Conservation (phyloP, 495 filamentous ascomycete species). For the Aspergillus biplanus region DNA sequence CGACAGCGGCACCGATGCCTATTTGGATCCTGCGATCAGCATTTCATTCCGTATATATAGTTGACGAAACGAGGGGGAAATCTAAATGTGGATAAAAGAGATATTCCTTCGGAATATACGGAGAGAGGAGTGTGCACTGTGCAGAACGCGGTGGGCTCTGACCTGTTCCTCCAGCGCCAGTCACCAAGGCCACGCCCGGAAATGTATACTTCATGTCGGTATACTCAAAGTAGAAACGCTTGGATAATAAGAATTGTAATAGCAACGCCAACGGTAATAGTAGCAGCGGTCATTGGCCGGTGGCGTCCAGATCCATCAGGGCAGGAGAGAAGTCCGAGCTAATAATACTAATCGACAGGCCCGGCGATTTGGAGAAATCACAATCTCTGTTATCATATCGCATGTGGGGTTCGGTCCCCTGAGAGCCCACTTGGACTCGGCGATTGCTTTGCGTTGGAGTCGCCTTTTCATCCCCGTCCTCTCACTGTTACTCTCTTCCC, state of each 20-base stretch:
- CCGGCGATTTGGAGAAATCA: slow-evolving; percentile 10
- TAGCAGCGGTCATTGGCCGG: background rate
- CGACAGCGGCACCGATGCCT: slow-evolving; percentile 60
- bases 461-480: background rate
- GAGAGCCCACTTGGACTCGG: slow-evolving; percentile 7
- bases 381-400: slow-evolving; percentile 5
- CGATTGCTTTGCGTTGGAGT: slow-evolving; percentile 7
- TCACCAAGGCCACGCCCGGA: slow-evolving; percentile 37
- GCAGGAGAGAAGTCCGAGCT: slow-evolving; percentile 9
- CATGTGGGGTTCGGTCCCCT: slow-evolving; percentile 9
- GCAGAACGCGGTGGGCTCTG: background rate
- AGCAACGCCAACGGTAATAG: background rate
- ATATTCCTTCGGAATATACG: too few relatives aligned
- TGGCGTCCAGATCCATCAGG: background rate
- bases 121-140: too few relatives aligned
- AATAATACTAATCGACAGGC: background rate
- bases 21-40: background rate
- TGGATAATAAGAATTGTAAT: background rate
- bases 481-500: background rate
- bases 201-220: slow-evolving; percentile 26
- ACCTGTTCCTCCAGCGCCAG: slow-evolving; percentile 39
- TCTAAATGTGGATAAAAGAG: background rate
- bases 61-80: background rate
- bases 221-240: background rate
- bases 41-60: background rate